Conservation (phyloP, 345 rosid species). For the Hibiscus mutabilis region DNA sequence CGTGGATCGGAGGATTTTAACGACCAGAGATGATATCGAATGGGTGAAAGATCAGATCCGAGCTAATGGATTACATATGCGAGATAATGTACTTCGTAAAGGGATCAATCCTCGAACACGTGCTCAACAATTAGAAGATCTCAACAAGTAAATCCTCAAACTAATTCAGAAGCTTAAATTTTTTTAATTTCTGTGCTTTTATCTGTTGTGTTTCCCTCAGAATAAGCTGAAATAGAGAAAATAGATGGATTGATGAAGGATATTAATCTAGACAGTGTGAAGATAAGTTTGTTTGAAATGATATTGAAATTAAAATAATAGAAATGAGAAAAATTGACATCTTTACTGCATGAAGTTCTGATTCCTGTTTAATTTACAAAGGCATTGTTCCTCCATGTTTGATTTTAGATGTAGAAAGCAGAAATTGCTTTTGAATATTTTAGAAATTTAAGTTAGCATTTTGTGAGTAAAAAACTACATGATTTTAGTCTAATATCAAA, state of each 20-base stretch:
- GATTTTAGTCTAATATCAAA: not conserved
- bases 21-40: conserved; percentile 56
- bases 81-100: conserved; percentile 77
- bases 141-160: conserved; percentile 42
- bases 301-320: not conserved
- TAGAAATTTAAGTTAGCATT: too few relatives aligned
- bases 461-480: too few relatives aligned
- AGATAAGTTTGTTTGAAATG: not conserved
- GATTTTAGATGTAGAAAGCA: too few relatives aligned
- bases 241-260: not conserved
- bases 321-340: not conserved
- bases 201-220: not conserved
- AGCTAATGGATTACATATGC: conserved; percentile 85
- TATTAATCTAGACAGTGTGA: not conserved
- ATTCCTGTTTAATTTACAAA: too few relatives aligned
- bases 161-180: not conserved
- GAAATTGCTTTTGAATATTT: too few relatives aligned
- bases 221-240: not conserved
- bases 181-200: not conserved
- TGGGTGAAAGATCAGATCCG: conserved; percentile 90
- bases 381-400: too few relatives aligned
- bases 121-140: conserved; percentile 86
- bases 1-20: conserved; percentile 35
- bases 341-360: too few relatives aligned
- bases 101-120: conserved; percentile 96